phyloP scores from a whole-genome alignment of 1,284 basidiomycete species.

The Rhodotorula sp. region DNA sequence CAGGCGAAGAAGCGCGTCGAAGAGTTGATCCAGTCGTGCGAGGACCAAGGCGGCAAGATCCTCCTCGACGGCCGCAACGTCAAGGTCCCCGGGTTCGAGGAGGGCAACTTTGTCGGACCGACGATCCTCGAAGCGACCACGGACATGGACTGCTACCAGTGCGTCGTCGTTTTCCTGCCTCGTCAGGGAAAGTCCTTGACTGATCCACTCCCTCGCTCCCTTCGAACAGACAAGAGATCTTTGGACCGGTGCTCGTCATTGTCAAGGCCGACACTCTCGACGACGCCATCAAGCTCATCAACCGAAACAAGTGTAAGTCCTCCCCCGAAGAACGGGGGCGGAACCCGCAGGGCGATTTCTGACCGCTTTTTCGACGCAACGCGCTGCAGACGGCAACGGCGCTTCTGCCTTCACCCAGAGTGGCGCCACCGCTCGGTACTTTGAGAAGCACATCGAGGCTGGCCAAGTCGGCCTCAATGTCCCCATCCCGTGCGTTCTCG shows the following conservation, averaged over 20 bases:
- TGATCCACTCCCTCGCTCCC: neutral
- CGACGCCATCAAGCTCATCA: slow-evolving; percentile 86
- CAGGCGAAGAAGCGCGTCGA: slow-evolving; percentile 77
- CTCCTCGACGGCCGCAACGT: slow-evolving; percentile 79
- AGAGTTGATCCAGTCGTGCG: slow-evolving; percentile 73
- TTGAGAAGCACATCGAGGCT: slow-evolving; percentile 83
- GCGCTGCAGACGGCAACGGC: slow-evolving; percentile 66
- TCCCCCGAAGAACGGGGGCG: too few relatives aligned
- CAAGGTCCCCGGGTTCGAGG: slow-evolving; percentile 70
- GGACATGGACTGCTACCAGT: slow-evolving; percentile 86
- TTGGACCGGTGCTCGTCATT: slow-evolving; percentile 85
- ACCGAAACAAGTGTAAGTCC: slow-evolving; percentile 72
- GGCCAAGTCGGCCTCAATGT: slow-evolving; percentile 71
- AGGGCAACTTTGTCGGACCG: slow-evolving; percentile 95
- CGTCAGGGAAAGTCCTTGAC: neutral
- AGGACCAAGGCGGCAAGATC: slow-evolving; percentile 82
- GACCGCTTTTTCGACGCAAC: too few relatives aligned
- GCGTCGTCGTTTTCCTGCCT: slow-evolving; percentile 41
- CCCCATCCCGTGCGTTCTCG: slow-evolving; percentile 69
- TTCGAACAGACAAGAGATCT: slow-evolving; percentile 77
- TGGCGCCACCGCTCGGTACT: slow-evolving; percentile 92
- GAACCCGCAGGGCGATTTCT: too few relatives aligned
- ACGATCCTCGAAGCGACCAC: slow-evolving; percentile 82
- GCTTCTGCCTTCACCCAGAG: slow-evolving; percentile 96
- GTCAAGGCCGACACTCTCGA: slow-evolving; percentile 82